Conservation (phyloP, 139 green algal genomes). For the Dunaliella sp. region DNA sequence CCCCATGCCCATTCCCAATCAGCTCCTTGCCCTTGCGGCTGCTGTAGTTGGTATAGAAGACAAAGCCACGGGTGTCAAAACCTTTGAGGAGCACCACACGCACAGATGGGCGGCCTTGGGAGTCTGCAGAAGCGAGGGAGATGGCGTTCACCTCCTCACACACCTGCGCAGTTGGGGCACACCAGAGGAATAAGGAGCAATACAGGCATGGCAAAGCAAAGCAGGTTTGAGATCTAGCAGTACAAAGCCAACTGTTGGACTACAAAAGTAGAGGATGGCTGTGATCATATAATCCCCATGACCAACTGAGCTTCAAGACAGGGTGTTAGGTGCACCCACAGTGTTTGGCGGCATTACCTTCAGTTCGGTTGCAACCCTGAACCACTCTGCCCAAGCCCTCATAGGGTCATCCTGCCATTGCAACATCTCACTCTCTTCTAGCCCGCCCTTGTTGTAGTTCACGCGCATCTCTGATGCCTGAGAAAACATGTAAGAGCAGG, state of each 20-base stretch:
- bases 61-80: constrained; percentile 70
- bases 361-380: constrained; percentile 30
- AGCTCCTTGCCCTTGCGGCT: constrained; percentile 70
- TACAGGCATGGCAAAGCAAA: too few species aligned
- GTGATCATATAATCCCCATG: too few species aligned
- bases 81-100: constrained; percentile 89
- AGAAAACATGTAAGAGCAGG: too few species aligned
- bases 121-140: constrained; percentile 56
- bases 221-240: too few species aligned
- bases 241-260: too few species aligned
- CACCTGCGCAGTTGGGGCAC: constrained; percentile 17
- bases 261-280: too few species aligned
- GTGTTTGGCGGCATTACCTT: too few species aligned
- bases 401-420: constrained; percentile 56
- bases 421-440: constrained; percentile 46
- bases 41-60: constrained; percentile 91
- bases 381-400: constrained; percentile 64
- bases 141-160: constrained; percentile 83
- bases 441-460: constrained; percentile 51
- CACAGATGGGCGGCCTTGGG: constrained; percentile 45
- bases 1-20: constrained; percentile 37
- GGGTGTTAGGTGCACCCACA: too few species aligned
- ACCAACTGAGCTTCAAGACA: too few species aligned
- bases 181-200: too few species aligned
- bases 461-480: constrained; percentile 69